Conservation (phyloP, 2,329 filamentous ascomycete genomes). For the Venturia carpophila region DNA sequence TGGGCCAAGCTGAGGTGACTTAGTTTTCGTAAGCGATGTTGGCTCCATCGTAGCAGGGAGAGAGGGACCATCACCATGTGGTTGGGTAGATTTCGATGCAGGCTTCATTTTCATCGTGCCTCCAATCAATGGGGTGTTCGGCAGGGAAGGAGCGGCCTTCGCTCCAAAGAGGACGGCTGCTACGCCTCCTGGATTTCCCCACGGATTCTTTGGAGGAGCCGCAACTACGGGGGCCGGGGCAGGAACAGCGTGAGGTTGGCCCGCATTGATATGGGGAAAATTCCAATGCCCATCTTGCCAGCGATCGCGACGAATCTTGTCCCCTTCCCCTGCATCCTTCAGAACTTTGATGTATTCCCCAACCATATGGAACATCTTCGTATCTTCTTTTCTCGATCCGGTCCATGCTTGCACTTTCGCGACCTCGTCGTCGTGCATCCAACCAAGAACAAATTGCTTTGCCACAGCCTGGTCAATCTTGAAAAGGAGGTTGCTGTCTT, state of each 20-base stretch:
- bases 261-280: not conserved
- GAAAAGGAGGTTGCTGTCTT: not conserved
- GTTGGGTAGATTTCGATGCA: not conserved
- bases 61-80: not conserved
- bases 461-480: not conserved
- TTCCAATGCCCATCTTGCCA: not conserved
- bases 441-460: not conserved
- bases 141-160: not conserved
- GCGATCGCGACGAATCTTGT: not conserved
- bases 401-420: not conserved
- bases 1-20: not conserved
- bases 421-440: conserved; percentile 1
- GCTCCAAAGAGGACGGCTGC: not conserved
- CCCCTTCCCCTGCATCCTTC: not conserved
- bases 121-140: not conserved
- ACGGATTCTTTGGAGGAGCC: not conserved
- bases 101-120: not conserved
- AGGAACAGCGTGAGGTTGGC: not conserved
- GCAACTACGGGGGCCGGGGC: not conserved
- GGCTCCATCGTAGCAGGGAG: not conserved
- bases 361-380: not conserved
- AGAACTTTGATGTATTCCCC: not conserved
- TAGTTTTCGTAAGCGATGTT: not conserved
- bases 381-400: not conserved
- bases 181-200: not conserved